Conservation (phyloP, 371 early-diverging fungal genomes). For the Caulochytrium protostelioides region DNA sequence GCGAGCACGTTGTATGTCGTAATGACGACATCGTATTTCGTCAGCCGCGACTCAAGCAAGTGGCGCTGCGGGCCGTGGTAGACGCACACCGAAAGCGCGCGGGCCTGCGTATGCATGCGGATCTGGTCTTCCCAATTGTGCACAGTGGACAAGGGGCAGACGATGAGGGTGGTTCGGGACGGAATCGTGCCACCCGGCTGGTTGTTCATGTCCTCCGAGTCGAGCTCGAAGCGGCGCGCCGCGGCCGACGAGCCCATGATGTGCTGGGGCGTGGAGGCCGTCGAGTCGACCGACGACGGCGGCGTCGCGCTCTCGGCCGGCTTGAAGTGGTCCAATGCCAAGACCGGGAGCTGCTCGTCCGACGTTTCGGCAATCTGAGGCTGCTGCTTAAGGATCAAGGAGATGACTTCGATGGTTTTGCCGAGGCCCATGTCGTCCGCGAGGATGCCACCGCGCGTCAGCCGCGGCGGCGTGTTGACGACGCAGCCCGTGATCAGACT, state of each 20-base stretch:
- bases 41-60: constrained; percentile 8
- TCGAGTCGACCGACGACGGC: no score
- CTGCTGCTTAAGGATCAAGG: constrained; percentile 17
- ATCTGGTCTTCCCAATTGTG: constrained; percentile 48
- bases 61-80: constrained; percentile 29
- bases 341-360: constrained; percentile 3
- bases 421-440: constrained; percentile 41
- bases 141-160: constrained; percentile 40
- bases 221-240: not conserved
- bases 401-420: constrained; percentile 37
- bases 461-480: no score
- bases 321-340: no score
- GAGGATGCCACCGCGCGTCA: constrained; percentile 18
- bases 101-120: constrained; percentile 16
- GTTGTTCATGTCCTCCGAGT: not conserved
- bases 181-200: constrained; percentile 3
- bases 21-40: constrained; percentile 21
- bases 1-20: constrained; percentile 22
- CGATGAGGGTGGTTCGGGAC: constrained; percentile 28
- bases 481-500: not conserved
- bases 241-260: no score
- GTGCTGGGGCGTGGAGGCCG: no score
- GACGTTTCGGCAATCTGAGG: constrained; percentile 12
- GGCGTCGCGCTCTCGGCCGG: no score
- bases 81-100: constrained; percentile 21